phyloP scores from a whole-genome alignment of 768 basidiomycete genomes.

The Tricholoma saponaceum region DNA sequence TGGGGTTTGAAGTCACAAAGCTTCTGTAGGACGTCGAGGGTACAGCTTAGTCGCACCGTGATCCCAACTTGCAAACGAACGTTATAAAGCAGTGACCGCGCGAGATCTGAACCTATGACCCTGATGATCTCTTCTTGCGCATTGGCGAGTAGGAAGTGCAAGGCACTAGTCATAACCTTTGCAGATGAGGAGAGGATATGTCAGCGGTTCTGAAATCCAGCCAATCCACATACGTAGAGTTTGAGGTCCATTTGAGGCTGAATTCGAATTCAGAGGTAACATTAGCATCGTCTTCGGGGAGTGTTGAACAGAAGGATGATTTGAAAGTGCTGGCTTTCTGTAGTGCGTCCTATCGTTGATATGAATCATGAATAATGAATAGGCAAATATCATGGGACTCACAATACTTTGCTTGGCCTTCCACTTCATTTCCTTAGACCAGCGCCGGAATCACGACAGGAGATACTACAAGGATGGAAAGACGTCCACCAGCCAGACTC shows the following conservation, averaged over 20 bases:
- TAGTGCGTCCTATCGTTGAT: background rate
- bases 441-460: slow-evolving; percentile 64
- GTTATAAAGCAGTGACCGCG: no score
- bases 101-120: slow-evolving; percentile 48
- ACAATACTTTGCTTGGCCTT: slow-evolving; percentile 59
- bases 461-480: slow-evolving; percentile 48
- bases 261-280: slow-evolving; percentile 46
- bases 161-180: slow-evolving; percentile 51
- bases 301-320: slow-evolving; percentile 43
- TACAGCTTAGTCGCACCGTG: no score
- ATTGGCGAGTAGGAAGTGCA: slow-evolving; percentile 54
- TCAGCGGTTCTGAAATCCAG: background rate
- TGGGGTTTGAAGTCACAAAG: no score
- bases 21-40: no score
- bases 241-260: slow-evolving; percentile 76
- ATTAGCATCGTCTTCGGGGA: slow-evolving; percentile 50
- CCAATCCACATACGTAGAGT: slow-evolving; percentile 64
- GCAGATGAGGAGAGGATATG: background rate
- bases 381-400: slow-evolving; percentile 14
- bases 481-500: slow-evolving; percentile 48
- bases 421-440: slow-evolving; percentile 58
- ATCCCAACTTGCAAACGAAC: no score
- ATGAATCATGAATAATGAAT: background rate
- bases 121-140: slow-evolving; percentile 68
- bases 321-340: slow-evolving; percentile 38